Base-by-base conservation (phyloP, 2,329 filamentous ascomycete species). In the Neocatenulostroma microsporum region DNA sequence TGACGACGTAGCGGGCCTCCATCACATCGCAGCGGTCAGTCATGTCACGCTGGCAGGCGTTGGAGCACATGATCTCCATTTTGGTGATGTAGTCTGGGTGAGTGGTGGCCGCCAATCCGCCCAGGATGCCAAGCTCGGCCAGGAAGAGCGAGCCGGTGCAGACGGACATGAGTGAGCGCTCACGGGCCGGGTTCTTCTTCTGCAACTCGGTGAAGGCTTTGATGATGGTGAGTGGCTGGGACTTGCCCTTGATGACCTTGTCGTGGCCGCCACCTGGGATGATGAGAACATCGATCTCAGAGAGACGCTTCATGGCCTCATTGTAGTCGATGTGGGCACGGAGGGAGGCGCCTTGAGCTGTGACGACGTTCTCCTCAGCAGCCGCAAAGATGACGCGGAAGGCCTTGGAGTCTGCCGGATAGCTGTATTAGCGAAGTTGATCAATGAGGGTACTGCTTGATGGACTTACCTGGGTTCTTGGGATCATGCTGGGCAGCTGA, bases 1-100 rank as follows among this genome's bases (percentile, higher is more conserved):
- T 93, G 60, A 93, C 85, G 14, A 93, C 84, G 58, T 91, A 93
- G 55, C 84, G 75, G 55, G 84, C 80, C 56, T 91, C 84, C 55
- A 89, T 74, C 46, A 91, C 82, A 55, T 91, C 84, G 52, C 83
- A 86, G 56, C 83, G 80, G 67, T 87, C 81, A 39, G 77, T 74
- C 48, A 82, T 69, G 60, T 84, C 78, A 45, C 78, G 72, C 40
- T 76, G 75, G 30, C 82, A 75, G 31, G 78, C 76, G 47, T 84
- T 78, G 60, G 82, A 83, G 70, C 82, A 87, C 49, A 87, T 65
- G 52, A 79, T 87, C 70, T 91, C 85, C 56, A 93, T 78, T 47
- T 76, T 81, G 60, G 84, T 86, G 53, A 87, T 73, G 64, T 71
- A 79, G 62, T 91, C 83, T 42, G 83, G 80, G 62, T 91, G 85